A percentile compares a stretch with the other conserved stretches of the same genome.
Conservation (phyloP, 768 basidiomycete genomes). For the Porpolomopsis calyptriformis region DNA sequence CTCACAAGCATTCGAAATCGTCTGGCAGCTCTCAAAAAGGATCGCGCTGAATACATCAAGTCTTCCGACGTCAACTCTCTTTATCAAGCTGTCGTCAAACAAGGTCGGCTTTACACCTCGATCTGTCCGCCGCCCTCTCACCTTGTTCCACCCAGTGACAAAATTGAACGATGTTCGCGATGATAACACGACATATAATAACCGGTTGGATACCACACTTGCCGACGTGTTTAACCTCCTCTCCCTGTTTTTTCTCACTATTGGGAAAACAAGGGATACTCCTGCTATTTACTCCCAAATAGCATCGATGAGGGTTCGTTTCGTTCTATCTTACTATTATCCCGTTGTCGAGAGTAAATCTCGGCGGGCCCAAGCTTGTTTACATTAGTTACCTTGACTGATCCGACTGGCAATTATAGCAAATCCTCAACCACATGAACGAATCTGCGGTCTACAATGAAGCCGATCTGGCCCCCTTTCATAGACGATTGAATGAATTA, state of each 20-base stretch:
- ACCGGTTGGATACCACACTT: conserved; percentile 89
- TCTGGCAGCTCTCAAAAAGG: conserved; percentile 88
- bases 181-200: conserved; percentile 63
- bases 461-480: conserved; percentile 80
- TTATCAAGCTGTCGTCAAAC: conserved; percentile 88
- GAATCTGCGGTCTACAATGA: conserved; percentile 94
- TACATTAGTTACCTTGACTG: conserved; percentile 1
- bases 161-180: conserved; percentile 86
- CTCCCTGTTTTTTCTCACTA: conserved; percentile 94
- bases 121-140: neutral
- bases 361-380: neutral
- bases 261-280: conserved; percentile 89
- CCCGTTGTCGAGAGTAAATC: neutral
- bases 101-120: conserved; percentile 44
- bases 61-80: conserved; percentile 87
- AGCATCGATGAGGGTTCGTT: conserved; percentile 87
- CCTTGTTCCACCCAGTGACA: conserved; percentile 76
- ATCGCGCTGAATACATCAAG: conserved; percentile 86
- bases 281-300: conserved; percentile 95
- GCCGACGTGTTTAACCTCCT: conserved; percentile 93
- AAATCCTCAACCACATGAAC: conserved; percentile 92
- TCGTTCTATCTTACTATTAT: conserved; percentile 5
- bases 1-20: conserved; percentile 84
- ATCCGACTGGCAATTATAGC: conserved; percentile 35
- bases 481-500: conserved; percentile 67